phyloP scores from a whole-genome alignment of 2,329 filamentous ascomycete genomes.

The Davidsoniella virescens region DNA sequence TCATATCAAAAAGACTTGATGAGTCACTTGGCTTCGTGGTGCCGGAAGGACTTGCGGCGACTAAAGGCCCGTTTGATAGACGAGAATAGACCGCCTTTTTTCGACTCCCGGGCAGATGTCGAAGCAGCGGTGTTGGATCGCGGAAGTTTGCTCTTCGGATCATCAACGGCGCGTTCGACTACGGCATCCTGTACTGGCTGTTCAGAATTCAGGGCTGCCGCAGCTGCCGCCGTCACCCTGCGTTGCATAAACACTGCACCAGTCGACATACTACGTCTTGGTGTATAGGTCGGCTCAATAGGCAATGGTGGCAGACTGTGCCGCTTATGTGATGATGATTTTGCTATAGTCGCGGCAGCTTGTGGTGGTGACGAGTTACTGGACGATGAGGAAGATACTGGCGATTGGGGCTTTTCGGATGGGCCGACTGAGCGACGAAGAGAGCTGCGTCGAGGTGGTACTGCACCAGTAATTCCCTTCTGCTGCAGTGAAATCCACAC shows the following conservation, averaged over 20 bases:
- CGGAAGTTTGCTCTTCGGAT: too few relatives aligned
- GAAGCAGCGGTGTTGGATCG: too few relatives aligned
- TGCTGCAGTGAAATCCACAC: constrained; percentile 17
- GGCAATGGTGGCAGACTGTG: constrained; percentile 1
- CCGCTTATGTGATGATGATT: background rate
- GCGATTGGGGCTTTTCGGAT: background rate
- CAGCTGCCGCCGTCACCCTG: constrained; percentile 5
- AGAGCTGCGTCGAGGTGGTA: constrained; percentile 6
- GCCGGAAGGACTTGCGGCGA: constrained; percentile 1
- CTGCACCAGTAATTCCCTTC: constrained; percentile 13
- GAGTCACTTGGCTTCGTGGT: background rate
- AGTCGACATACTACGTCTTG: constrained; percentile 15
- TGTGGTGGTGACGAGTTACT: background rate
- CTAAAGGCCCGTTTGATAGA: constrained; percentile 13
- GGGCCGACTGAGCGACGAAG: constrained; percentile 2
- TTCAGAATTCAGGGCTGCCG: background rate
- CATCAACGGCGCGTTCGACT: background rate
- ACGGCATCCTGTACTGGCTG: background rate
- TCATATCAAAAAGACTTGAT: background rate
- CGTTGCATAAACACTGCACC: constrained; percentile 17
- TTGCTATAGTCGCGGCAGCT: background rate
- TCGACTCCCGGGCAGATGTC: background rate
- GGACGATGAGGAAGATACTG: background rate
- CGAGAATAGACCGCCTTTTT: constrained; percentile 12
- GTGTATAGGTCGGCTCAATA: constrained; percentile 4